Base-by-base conservation (phyloP, 345 rosid species). In the Gossypium longicalyx region DNA sequence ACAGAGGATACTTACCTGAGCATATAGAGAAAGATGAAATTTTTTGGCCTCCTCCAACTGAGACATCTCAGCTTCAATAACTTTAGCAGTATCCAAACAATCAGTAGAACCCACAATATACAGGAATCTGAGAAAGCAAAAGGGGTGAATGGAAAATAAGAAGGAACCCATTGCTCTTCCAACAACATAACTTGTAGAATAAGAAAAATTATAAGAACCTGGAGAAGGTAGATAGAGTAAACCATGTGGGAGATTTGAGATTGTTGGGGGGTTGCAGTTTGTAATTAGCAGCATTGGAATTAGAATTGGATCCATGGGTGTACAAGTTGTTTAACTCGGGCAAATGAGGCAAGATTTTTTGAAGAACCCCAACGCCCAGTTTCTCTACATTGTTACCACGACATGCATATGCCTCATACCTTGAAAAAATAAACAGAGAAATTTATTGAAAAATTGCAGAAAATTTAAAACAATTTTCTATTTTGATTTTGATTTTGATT, bases 1-100 rank as follows among this genome's bases (percentile, higher is more conserved):
- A 12, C 25, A 68, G 12, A 27, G 2, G 9, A 70, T 17, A 44
- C 44, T 76, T 80, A 88, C 91, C 86, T 79, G 78, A 66, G 80
- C 57, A 77, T 82, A 82, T 67, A 86, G 77, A 70, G 88, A 82
- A 82, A 86, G 74, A 73, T 89, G 91, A 72, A 87, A 87, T 48
- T 82, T 86, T 77, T 87, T 89, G 64, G 86, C 85, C 72, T 86
- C 91, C 80, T 86, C 89, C 85, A 87, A 15, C 52, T 85, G 89
- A 81, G 85, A 83, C 69, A 83, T 86, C 85, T 87, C 91, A 51
- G 69, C 85, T 79, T 81, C 83, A 59, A 89, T 83, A 29, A 60
- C 73, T 77, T 82, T 86, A 60, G 81, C 74, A 45, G 65, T 74
- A 71, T 77, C 82, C 12, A 80, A 16, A 16, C 87, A 79, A 76